These are phyloP conservation scores for Tylopilus vinaceipallidus DNA, from an alignment of 768 basidiomycete species.

Conservation along the genomic window DNA sequence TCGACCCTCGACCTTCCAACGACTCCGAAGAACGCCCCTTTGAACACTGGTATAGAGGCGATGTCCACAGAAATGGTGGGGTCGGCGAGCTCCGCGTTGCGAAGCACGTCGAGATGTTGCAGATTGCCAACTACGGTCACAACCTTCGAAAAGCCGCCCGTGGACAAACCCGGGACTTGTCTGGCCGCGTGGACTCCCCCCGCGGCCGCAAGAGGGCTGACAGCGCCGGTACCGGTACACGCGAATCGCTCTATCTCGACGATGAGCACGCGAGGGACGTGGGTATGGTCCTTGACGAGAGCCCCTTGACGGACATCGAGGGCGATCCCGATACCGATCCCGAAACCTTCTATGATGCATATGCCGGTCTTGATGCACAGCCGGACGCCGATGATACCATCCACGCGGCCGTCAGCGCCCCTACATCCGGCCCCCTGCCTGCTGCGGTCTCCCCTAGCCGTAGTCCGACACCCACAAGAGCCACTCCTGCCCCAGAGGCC, in stretches of 20 bases:
- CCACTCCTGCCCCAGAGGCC: conserved; percentile 34
- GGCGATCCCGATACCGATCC: conserved; percentile 41
- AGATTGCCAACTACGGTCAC: conserved; percentile 85
- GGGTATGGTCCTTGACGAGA: conserved; percentile 70
- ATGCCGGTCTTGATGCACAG: conserved; percentile 17
- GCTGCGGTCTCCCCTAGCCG: conserved; percentile 29
- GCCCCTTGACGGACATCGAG: conserved; percentile 73
- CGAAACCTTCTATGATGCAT: conserved; percentile 44
- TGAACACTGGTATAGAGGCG: conserved; percentile 90
- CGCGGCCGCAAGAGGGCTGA: conserved; percentile 59
- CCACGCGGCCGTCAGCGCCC: conserved; percentile 15
- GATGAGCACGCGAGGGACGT: conserved; percentile 47
- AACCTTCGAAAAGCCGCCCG: conserved; percentile 37
- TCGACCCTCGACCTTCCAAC: conserved; percentile 52
- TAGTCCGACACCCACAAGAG: conserved; percentile 44
- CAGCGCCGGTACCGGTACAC: conserved; percentile 54
- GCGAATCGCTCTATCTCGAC: conserved; percentile 69
- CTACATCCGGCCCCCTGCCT: conserved; percentile 20
- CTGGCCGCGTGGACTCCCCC: conserved; percentile 22
- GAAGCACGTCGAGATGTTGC: conserved; percentile 77
- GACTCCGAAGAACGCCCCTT: conserved; percentile 84
- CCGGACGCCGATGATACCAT: conserved; percentile 19
- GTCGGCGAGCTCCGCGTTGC: conserved; percentile 81
- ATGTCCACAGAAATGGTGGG: conserved; percentile 84
- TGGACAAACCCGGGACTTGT: conserved; percentile 26